A percentile compares a stretch with the other conserved stretches of the same genome.
Conservation (phyloP, 2,329 filamentous ascomycete species). For the Aspergillus sp. region DNA sequence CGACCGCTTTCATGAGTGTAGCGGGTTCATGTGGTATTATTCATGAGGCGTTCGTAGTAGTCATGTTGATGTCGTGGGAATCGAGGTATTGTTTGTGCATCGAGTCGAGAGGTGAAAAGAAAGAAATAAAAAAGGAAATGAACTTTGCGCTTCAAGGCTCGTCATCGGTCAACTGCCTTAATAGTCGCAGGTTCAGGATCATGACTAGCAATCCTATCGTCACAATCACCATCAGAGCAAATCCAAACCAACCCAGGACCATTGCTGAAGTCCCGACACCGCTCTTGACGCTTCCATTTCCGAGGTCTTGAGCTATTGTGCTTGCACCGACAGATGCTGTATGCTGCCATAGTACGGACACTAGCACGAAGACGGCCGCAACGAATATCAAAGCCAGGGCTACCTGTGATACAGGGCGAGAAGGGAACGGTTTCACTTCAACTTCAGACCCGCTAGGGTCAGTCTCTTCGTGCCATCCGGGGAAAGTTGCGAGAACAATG, state of each 20-base stretch:
- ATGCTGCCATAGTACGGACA: conserved; percentile 65
- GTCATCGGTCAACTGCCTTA: conserved; percentile 60
- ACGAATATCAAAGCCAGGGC: conserved; percentile 88
- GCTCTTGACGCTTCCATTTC: conserved; percentile 81
- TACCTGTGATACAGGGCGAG: conserved; percentile 85
- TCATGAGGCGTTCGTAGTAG: conserved; percentile 17
- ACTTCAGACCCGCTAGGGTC: conserved; percentile 78
- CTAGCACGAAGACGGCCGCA: conserved; percentile 64
- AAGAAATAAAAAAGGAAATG: conserved; percentile 4
- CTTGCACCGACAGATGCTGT: conserved; percentile 94
- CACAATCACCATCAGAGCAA: conserved; percentile 88
- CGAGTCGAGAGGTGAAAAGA: conserved; percentile 3
- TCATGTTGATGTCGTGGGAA: conserved; percentile 8
- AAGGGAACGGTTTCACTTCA: conserved; percentile 92
- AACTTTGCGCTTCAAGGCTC: background rate
- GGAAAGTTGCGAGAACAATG: conserved; percentile 91
- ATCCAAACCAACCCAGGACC: conserved; percentile 97
- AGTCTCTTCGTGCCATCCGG: conserved; percentile 92
- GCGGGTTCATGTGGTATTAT: conserved; percentile 18
- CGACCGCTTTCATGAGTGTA: conserved; percentile 8
- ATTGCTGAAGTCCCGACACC: conserved; percentile 94
- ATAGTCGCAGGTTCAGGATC: conserved; percentile 86
- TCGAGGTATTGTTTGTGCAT: conserved; percentile 2
- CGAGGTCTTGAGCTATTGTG: conserved; percentile 88
- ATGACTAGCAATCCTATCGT: conserved; percentile 93